Conservation (phyloP, 148 eudicot species). For the Suaeda aralocaspica region DNA sequence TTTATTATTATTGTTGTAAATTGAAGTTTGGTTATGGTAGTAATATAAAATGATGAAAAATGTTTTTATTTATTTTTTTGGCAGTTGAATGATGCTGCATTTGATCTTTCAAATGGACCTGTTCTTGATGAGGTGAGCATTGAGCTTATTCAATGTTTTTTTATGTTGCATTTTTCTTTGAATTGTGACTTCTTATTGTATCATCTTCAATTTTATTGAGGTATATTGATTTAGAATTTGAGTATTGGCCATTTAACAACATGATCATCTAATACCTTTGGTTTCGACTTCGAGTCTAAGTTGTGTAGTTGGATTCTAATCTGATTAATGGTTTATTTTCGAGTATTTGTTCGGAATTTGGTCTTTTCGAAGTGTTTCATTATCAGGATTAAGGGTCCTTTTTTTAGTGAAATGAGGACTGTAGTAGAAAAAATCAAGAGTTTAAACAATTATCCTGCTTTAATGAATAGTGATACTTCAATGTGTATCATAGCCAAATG, state of each 20-base stretch:
- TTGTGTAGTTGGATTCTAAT: neutral
- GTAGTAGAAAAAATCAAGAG: too few species aligned
- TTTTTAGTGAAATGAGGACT: too few species aligned
- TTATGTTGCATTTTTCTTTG: neutral
- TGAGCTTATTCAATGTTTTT: conserved; percentile 27
- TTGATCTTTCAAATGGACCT: conserved; percentile 88
- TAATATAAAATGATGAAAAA: neutral
- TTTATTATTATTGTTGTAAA: neutral
- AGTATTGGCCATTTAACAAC: neutral
- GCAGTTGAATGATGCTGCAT: conserved; percentile 97
- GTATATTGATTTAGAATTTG: too few species aligned
- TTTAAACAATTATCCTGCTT: too few species aligned
- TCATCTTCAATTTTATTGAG: neutral
- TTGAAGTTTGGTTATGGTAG: neutral
- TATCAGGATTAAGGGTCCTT: too few species aligned
- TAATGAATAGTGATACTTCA: too few species aligned
- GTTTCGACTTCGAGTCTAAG: neutral
- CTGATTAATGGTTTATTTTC: neutral
- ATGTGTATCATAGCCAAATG: too few species aligned
- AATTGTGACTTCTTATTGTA: neutral
- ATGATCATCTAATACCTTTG: neutral
- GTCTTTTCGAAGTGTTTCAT: too few species aligned
- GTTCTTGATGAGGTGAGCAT: conserved; percentile 75
- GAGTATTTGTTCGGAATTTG: too few species aligned
- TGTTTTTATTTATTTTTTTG: conserved; percentile 31